Conservation (phyloP, 129 eudicot species). For the Silybum marianum region DNA sequence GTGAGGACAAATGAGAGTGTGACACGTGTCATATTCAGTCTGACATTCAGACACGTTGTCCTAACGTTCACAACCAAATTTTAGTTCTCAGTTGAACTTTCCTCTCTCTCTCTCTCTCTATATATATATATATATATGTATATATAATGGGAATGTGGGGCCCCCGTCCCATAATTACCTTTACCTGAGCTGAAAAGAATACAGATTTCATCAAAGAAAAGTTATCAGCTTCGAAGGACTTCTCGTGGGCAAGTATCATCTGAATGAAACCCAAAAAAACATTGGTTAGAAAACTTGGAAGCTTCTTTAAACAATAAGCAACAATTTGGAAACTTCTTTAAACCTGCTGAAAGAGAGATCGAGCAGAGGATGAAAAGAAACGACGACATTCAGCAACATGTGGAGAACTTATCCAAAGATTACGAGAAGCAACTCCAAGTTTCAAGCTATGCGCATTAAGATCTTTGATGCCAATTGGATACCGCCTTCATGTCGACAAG, state of each 20-base stretch:
- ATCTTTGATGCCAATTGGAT: constrained; percentile 52
- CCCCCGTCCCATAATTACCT: too few species aligned
- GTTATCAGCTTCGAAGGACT: constrained; percentile 65
- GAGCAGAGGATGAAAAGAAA: constrained; percentile 59
- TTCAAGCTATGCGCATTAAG: constrained; percentile 55
- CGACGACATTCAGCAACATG: constrained; percentile 30
- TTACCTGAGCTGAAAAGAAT: constrained; percentile 38
- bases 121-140: too few species aligned
- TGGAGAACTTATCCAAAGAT: constrained; percentile 64
- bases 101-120: too few species aligned
- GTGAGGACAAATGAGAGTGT: too few species aligned
- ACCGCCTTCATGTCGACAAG: constrained; percentile 39
- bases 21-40: too few species aligned
- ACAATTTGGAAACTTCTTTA: neutral
- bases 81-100: too few species aligned
- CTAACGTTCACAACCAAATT: too few species aligned
- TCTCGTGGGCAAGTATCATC: constrained; percentile 78
- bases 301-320: neutral
- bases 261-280: constrained; percentile 30
- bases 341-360: constrained; percentile 69
- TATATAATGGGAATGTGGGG: too few species aligned
- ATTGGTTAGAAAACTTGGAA: constrained; percentile 9
- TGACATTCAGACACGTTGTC: too few species aligned
- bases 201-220: constrained; percentile 46
- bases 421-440: constrained; percentile 67